Percentiles rank a stretch among this genome's conserved stretches.
Evolutionary conservation across 805 yeast species (phyloP).

Genomic region (Novakomyces olei): DNA sequence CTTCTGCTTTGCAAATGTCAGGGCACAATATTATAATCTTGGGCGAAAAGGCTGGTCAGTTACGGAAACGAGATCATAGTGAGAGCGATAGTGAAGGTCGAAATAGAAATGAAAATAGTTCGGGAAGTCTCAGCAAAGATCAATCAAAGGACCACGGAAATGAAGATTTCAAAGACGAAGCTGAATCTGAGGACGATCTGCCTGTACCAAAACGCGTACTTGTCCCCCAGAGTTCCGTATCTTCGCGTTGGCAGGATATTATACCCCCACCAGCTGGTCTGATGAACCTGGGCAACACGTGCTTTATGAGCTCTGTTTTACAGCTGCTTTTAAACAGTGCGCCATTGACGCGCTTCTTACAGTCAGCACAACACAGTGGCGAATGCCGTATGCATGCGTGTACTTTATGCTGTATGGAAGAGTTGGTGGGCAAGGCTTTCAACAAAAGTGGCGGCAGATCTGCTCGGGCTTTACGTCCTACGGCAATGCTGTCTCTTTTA

Average conservation of each 20-base stretch:
- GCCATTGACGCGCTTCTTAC: conserved; percentile 63
- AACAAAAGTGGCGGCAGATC: conserved; percentile 1
- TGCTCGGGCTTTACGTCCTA: conserved; percentile 29
- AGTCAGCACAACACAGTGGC: conserved; percentile 32
- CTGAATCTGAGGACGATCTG: conserved; percentile 1
- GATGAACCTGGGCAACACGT: conserved; percentile 80
- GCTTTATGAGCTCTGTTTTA: conserved; percentile 88
- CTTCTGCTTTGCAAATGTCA: not conserved
- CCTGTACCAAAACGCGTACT: conserved; percentile 3
- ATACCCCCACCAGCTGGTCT: conserved; percentile 28
- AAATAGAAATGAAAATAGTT: not conserved
- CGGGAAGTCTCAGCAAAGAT: not conserved
- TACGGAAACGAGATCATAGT: too few relatives aligned
- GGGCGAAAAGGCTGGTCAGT: too few relatives aligned
- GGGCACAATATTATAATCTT: too few relatives aligned
- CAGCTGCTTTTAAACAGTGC: conserved; percentile 83
- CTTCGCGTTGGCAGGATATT: conserved; percentile 4
- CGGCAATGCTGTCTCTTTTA: conserved; percentile 45
- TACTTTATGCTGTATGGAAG: conserved; percentile 10
- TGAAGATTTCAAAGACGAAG: not conserved
- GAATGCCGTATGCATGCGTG: conserved; percentile 19
- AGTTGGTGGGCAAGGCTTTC: conserved; percentile 9
- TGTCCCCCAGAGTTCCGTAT: not conserved
- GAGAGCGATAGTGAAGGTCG: not conserved
- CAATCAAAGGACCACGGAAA: not conserved